These are phyloP conservation scores for Wickerhamiella sergipiensis DNA, from an alignment of 805 yeast genomes.

Conservation along the genomic window DNA sequence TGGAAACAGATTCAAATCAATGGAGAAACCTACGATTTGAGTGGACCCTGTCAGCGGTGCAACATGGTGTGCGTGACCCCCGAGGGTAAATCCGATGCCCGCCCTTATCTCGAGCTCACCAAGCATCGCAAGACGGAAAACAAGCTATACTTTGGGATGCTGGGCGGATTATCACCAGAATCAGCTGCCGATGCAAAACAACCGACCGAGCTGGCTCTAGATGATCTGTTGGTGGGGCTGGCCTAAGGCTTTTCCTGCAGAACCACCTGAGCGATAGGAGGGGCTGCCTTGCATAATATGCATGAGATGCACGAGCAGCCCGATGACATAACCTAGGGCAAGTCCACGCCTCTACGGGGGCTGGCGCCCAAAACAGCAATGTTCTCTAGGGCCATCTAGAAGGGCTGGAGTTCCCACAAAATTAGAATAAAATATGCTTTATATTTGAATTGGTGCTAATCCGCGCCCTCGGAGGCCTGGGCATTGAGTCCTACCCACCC, in stretches of 20 bases:
- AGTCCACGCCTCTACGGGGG: background rate
- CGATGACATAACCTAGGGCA: background rate
- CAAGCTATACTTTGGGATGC: slow-evolving; percentile 29
- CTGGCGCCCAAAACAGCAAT: background rate
- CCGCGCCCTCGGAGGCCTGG: background rate
- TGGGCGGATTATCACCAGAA: background rate
- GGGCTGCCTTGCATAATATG: background rate
- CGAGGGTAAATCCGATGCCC: slow-evolving; percentile 24
- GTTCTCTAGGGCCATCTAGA: background rate
- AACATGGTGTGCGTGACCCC: slow-evolving; percentile 32
- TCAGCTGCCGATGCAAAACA: background rate
- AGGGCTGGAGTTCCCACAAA: too few species aligned
- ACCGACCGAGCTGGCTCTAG: background rate
- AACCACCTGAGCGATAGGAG: background rate
- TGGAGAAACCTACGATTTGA: slow-evolving; percentile 8
- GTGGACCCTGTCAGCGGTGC: slow-evolving; percentile 30
- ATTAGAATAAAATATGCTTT: too few species aligned
- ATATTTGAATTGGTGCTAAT: background rate
- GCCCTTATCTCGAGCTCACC: slow-evolving; percentile 25
- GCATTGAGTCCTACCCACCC: too few species aligned
- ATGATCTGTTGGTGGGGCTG: background rate
- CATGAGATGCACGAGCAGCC: background rate
- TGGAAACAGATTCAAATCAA: slow-evolving; percentile 22
- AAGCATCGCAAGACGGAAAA: slow-evolving; percentile 26
- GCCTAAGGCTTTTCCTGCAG: background rate